phyloP scores from a whole-genome alignment of 305 asterid genomes.

The Plantago coronopus region DNA sequence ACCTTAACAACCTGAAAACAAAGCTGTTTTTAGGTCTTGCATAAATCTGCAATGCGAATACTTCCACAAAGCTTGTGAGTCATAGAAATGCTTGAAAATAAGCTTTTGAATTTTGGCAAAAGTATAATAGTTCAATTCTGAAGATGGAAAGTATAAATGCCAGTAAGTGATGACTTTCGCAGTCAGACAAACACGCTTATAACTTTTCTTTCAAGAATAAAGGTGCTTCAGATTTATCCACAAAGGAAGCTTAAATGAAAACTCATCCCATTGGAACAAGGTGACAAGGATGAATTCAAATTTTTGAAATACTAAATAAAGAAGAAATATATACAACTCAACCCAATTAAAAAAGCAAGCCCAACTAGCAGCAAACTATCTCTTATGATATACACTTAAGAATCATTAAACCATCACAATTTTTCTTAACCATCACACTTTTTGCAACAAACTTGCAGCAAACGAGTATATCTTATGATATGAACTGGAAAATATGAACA shows the following conservation, averaged over 20 bases:
- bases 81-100: too few species aligned
- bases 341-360: not conserved
- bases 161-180: slow-evolving; percentile 11
- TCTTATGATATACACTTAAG: too few species aligned
- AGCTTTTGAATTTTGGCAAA: too few species aligned
- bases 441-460: too few species aligned
- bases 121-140: not conserved
- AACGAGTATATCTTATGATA: too few species aligned
- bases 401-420: too few species aligned
- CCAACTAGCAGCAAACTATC: too few species aligned
- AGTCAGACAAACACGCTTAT: not conserved
- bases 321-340: not conserved
- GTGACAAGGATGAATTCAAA: slow-evolving; percentile 9
- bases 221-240: too few species aligned
- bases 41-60: not conserved
- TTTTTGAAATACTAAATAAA: slow-evolving; percentile 14
- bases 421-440: too few species aligned
- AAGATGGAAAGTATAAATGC: slow-evolving; percentile 17
- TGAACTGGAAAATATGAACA: too few species aligned
- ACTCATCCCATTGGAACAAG: not conserved
- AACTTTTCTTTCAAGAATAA: not conserved
- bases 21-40: slow-evolving; percentile 20
- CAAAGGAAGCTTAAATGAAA: slow-evolving; percentile 3
- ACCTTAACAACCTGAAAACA: slow-evolving; percentile 77
- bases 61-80: not conserved